phyloP scores from a whole-genome alignment of 106 monocot genomes.

The Agapanthus africanus region DNA sequence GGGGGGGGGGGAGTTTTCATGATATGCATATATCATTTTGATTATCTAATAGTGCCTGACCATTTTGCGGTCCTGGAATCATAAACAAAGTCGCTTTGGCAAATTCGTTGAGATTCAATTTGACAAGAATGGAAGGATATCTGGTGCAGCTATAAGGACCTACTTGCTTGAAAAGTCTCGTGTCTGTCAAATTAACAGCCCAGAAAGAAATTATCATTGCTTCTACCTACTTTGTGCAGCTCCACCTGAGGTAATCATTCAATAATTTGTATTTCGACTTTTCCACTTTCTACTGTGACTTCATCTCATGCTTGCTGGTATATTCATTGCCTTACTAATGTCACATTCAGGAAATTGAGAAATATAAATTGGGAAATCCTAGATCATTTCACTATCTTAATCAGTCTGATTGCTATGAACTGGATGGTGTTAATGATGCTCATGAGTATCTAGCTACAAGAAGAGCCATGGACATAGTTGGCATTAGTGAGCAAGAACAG shows the following conservation, averaged over 20 bases:
- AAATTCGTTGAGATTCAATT: slow-evolving; percentile 77
- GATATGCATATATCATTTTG: too few relatives aligned
- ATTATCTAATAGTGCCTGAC: slow-evolving; percentile 3
- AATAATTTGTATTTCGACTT: slow-evolving; percentile 7
- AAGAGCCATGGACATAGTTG: slow-evolving; percentile 72
- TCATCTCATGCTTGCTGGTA: neutral
- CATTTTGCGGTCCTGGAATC: slow-evolving; percentile 10
- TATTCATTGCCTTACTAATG: too few relatives aligned
- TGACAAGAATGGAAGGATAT: slow-evolving; percentile 54
- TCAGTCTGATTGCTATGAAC: slow-evolving; percentile 50
- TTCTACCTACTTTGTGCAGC: slow-evolving; percentile 59
- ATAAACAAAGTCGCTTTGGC: slow-evolving; percentile 52
- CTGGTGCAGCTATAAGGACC: slow-evolving; percentile 61
- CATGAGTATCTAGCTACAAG: slow-evolving; percentile 56
- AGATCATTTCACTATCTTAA: slow-evolving; percentile 58
- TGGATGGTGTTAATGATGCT: slow-evolving; percentile 55
- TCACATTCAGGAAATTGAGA: slow-evolving; percentile 47
- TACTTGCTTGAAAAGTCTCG: slow-evolving; percentile 60
- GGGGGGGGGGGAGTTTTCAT: too few relatives aligned
- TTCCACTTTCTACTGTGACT: neutral
- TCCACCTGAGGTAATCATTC: slow-evolving; percentile 51
- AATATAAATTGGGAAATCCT: slow-evolving; percentile 37
- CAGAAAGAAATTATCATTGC: slow-evolving; percentile 62
- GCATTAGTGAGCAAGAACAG: slow-evolving; percentile 54
- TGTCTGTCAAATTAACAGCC: slow-evolving; percentile 54